Evolutionary conservation across 225 moss, liverwort and hornwort genomes (phyloP).

Genomic region (Anthoceros angustus): DNA sequence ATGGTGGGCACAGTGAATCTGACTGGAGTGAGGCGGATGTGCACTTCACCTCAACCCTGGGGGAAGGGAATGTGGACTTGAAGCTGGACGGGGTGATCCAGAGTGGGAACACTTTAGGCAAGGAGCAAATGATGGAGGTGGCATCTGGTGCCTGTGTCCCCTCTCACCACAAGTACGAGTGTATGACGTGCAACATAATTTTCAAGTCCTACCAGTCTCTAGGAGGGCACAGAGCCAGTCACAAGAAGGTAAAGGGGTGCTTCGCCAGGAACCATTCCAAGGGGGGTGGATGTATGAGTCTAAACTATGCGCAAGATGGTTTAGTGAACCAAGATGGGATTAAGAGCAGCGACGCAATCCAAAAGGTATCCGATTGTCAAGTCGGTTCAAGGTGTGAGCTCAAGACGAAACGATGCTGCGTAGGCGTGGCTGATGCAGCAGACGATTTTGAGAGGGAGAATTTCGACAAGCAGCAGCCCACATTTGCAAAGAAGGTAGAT

Average conservation of each 20-base stretch:
- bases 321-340: background rate
- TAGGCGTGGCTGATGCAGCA: background rate
- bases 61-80: background rate
- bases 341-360: background rate
- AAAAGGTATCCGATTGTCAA: background rate
- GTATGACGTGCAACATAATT: slow-evolving; percentile 67
- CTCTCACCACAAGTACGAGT: slow-evolving; percentile 47
- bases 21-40: slow-evolving; percentile 1
- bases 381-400: slow-evolving; percentile 1
- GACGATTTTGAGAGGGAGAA: slow-evolving; percentile 4
- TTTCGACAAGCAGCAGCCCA: slow-evolving; percentile 1
- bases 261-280: slow-evolving; percentile 58
- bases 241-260: slow-evolving; percentile 99
- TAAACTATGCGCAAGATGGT: background rate
- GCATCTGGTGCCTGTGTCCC: background rate
- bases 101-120: background rate
- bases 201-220: slow-evolving; percentile 95
- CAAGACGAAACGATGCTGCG: slow-evolving; percentile 1
- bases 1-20: background rate
- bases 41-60: background rate
- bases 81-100: background rate
- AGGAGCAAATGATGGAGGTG: background rate
- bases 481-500: background rate
- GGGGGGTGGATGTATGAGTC: slow-evolving; percentile 18
- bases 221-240: slow-evolving; percentile 88